These are phyloP conservation scores for Haplosporangium gracile DNA, from an alignment of 192 early-diverging fungal genomes.

Conservation along the genomic window DNA sequence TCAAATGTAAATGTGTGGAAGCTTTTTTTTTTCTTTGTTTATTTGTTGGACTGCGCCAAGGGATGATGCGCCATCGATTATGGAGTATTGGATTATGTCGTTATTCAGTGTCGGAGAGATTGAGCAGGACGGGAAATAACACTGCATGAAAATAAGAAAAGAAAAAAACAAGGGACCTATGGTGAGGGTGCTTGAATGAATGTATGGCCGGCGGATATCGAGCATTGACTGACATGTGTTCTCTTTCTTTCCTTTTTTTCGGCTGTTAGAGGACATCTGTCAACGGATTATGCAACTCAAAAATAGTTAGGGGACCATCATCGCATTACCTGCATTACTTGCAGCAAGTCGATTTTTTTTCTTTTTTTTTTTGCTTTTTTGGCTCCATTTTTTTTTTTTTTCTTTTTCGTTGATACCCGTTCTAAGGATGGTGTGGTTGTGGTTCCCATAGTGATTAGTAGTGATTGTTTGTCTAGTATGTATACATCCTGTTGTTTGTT, in stretches of 20 bases:
- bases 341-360: background rate
- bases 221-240: conserved; percentile 26
- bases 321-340: background rate
- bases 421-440: background rate
- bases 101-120: background rate
- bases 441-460: background rate
- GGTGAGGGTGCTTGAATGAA: background rate
- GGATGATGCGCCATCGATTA: background rate
- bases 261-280: conserved; percentile 43
- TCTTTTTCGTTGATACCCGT: background rate
- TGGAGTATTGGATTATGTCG: conserved; percentile 10
- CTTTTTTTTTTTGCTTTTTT: conserved; percentile 17
- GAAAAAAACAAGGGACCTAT: background rate
- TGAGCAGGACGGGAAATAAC: background rate
- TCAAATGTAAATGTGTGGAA: too few species aligned
- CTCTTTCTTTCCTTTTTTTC: background rate
- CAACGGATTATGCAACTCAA: conserved; percentile 56
- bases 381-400: conserved; percentile 4
- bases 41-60: background rate
- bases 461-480: background rate
- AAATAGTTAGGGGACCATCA: conserved; percentile 10
- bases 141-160: background rate
- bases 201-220: background rate
- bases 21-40: background rate
- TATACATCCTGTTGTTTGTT: background rate